Evolutionary conservation across 257 asterid genomes (phyloP).

Genomic region (Primulina huaijiensis): DNA sequence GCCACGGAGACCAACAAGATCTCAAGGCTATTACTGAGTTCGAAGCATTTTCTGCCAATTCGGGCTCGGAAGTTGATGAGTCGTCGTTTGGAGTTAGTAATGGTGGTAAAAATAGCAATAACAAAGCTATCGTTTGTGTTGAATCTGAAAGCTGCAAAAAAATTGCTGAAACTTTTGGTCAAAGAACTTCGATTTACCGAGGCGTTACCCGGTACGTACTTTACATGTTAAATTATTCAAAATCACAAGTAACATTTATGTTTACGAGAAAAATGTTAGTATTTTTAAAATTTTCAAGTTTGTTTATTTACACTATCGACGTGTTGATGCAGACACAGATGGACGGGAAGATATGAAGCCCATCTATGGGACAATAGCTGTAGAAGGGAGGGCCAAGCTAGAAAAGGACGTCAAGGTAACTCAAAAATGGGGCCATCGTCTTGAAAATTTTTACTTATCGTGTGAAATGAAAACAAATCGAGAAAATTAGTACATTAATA

Average conservation of each 20-base stretch:
- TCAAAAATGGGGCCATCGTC: neutral
- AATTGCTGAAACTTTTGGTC: constrained; percentile 78
- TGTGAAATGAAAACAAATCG: too few species aligned
- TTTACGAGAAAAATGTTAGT: neutral
- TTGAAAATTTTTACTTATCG: constrained; percentile 5
- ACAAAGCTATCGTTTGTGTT: constrained; percentile 42
- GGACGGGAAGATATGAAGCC: constrained; percentile 99
- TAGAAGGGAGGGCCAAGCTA: constrained; percentile 96
- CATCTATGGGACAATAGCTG: constrained; percentile 99
- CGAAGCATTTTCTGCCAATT: constrained; percentile 65
- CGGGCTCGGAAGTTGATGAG: constrained; percentile 87
- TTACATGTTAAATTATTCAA: neutral
- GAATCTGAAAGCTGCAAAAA: constrained; percentile 56
- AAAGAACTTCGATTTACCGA: constrained; percentile 92
- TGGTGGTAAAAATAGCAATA: constrained; percentile 19
- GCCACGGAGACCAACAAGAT: constrained; percentile 46
- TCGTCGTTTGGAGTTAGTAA: constrained; percentile 47
- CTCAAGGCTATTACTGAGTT: constrained; percentile 56
- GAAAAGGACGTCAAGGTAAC: constrained; percentile 99
- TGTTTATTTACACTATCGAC: neutral
- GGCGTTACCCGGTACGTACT: constrained; percentile 81
- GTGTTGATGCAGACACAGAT: constrained; percentile 68
- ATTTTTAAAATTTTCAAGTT: neutral
- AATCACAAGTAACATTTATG: neutral
- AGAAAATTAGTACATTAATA: too few species aligned